Conservation (phyloP, 352 stramenopile species). For the Stramenopiles sp. region DNA sequence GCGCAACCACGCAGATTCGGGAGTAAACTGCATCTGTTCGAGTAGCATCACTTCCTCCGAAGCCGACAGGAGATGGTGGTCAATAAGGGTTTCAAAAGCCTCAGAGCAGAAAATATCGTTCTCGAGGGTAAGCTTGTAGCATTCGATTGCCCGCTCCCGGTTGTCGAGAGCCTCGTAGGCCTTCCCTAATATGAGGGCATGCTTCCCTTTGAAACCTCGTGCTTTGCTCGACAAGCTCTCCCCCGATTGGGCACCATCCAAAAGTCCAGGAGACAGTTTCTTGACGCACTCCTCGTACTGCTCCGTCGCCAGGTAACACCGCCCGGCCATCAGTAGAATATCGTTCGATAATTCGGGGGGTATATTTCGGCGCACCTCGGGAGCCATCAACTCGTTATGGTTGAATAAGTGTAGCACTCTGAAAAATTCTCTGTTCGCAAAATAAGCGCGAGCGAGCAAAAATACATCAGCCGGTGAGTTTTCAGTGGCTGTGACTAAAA, state of each 20-base stretch:
- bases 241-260: conserved; percentile 14
- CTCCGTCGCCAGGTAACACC: conserved; percentile 46
- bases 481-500: conserved; percentile 34
- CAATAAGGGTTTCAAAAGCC: conserved; percentile 37
- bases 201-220: conserved; percentile 53
- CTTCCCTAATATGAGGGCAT: conserved; percentile 49
- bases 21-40: conserved; percentile 38
- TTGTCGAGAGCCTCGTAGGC: conserved; percentile 55
- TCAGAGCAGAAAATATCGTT: conserved; percentile 57
- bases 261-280: conserved; percentile 33
- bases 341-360: background rate
- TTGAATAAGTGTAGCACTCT: conserved; percentile 48
- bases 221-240: too few species aligned
- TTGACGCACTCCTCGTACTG: conserved; percentile 57
- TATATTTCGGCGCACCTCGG: conserved; percentile 19
- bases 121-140: conserved; percentile 43
- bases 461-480: conserved; percentile 39
- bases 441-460: conserved; percentile 50
- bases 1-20: conserved; percentile 39
- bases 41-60: conserved; percentile 43
- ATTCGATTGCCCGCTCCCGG: conserved; percentile 45
- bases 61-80: conserved; percentile 53
- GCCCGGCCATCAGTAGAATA: conserved; percentile 2
- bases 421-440: conserved; percentile 40
- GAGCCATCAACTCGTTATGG: conserved; percentile 28